These are phyloP conservation scores for Ceratobasidium sp. DNA, from an alignment of 1,284 basidiomycete species.

Conservation along the genomic window DNA sequence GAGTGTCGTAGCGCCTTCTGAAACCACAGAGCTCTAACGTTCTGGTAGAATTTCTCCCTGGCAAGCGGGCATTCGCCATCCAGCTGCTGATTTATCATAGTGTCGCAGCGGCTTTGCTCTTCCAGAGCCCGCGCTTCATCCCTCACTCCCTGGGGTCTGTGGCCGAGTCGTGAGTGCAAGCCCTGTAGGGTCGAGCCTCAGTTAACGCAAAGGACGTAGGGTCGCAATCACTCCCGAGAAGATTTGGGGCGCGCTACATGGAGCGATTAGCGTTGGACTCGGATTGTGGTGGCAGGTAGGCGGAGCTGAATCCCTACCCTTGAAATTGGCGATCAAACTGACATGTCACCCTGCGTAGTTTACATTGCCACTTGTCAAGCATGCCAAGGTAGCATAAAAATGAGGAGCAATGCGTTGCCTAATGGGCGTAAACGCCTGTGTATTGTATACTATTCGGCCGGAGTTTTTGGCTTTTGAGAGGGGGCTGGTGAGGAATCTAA, in stretches of 20 bases:
- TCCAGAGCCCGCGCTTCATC: constrained; percentile 80
- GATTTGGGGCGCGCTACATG: constrained; percentile 47
- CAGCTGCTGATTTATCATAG: constrained; percentile 80
- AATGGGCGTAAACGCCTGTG: background rate
- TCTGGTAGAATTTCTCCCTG: constrained; percentile 75
- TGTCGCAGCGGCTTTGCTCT: constrained; percentile 75
- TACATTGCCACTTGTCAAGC: constrained; percentile 21
- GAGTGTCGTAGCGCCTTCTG: constrained; percentile 35
- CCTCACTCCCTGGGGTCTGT: constrained; percentile 72
- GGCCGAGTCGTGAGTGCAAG: constrained; percentile 59
- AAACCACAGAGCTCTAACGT: constrained; percentile 40
- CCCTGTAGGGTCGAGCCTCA: background rate
- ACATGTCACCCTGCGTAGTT: background rate
- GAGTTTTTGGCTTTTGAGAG: background rate
- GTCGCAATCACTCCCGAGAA: constrained; percentile 47
- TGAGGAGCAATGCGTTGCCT: background rate
- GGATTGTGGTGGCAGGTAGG: constrained; percentile 50
- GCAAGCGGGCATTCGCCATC: constrained; percentile 82
- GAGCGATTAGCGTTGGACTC: constrained; percentile 45
- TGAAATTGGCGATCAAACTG: background rate
- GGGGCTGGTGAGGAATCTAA: background rate
- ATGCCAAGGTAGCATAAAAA: constrained; percentile 18
- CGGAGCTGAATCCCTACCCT: background rate
- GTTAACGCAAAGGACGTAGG: background rate
- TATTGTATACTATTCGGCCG: constrained; percentile 28